These are phyloP conservation scores for Trypanosoma avium DNA, from an alignment of 208 protist species.

Conservation along the genomic window DNA sequence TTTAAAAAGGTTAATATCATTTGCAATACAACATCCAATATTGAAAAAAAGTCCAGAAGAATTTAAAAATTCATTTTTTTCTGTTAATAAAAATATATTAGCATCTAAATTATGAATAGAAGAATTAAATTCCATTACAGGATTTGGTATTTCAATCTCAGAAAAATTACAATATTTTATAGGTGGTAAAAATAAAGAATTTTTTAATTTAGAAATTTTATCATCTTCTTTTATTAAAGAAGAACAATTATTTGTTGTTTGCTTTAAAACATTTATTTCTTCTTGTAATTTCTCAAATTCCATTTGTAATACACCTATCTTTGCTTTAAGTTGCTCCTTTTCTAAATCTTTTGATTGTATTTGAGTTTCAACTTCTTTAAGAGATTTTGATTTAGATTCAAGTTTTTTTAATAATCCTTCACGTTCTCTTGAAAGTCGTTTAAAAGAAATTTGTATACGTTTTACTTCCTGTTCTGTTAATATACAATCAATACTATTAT, in stretches of 20 bases:
- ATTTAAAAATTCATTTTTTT: not conserved
- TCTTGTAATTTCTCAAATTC: not conserved
- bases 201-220: not conserved
- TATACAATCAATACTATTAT: too few species aligned
- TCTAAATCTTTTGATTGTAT: not conserved
- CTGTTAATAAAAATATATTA: not conserved
- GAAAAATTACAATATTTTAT: not conserved
- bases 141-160: not conserved
- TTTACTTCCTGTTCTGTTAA: too few species aligned
- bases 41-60: conserved; percentile 20
- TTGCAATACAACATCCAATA: conserved; percentile 17
- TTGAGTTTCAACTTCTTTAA: not conserved
- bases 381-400: not conserved
- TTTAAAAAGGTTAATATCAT: conserved; percentile 10
- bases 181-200: conserved; percentile 4
- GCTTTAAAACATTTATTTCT: not conserved
- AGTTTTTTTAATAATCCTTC: not conserved
- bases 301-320: not conserved
- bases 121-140: not conserved
- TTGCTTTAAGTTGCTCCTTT: not conserved
- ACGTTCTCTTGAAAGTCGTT: too few species aligned
- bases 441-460: too few species aligned
- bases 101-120: conserved; percentile 6
- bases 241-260: not conserved
- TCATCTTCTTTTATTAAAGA: not conserved